These are phyloP conservation scores for Toxicodendron radicans DNA, from an alignment of 345 rosid genomes.

Conservation along the genomic window DNA sequence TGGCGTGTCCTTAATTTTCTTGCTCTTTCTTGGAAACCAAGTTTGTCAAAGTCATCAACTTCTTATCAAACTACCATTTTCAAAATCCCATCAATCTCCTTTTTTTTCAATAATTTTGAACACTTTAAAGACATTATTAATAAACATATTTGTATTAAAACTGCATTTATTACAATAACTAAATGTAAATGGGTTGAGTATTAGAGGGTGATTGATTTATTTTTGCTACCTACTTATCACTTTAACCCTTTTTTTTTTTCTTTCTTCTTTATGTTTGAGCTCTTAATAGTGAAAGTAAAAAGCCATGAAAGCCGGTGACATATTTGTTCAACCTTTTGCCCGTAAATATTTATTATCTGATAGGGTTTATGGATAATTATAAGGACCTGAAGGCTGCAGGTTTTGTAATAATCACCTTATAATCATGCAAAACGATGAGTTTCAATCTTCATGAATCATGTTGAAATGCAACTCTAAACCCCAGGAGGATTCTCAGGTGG, in stretches of 20 bases:
- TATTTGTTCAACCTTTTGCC: not conserved
- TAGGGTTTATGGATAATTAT: not conserved
- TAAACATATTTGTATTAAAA: no score
- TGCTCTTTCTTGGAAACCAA: constrained; percentile 14
- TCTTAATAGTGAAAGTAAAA: not conserved
- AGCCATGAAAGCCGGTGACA: constrained; percentile 7
- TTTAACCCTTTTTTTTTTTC: not conserved
- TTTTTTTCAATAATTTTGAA: no score
- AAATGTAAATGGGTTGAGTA: no score
- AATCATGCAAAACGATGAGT: not conserved
- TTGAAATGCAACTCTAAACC: not conserved
- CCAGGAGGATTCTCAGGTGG: constrained; percentile 14
- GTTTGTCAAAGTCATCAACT: not conserved
- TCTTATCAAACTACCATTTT: no score
- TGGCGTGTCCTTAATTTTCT: not conserved
- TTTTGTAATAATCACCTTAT: not conserved
- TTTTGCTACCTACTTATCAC: not conserved
- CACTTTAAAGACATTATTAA: no score
- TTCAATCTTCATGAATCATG: constrained; percentile 6
- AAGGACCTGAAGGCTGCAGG: no score
- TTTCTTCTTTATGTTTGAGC: constrained; percentile 6
- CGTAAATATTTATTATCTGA: not conserved
- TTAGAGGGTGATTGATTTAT: not conserved
- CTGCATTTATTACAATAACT: no score
- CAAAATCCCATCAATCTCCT: no score